A percentile compares a stretch with the other conserved stretches of the same genome.
Conservation (phyloP, 768 basidiomycete genomes). For the Candolleomyces aberdarensis region DNA sequence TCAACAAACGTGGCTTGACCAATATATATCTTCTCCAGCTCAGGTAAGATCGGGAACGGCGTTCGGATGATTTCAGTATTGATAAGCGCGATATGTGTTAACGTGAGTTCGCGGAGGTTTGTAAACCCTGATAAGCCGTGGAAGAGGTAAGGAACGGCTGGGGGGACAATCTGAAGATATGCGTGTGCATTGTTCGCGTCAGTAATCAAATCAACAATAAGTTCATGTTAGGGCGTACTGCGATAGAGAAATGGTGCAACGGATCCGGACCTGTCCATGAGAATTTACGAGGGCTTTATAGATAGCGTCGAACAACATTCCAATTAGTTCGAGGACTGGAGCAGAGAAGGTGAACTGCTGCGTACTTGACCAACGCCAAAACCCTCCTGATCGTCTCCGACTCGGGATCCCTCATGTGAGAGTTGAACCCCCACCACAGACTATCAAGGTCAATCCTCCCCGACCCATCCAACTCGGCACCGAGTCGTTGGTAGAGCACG, state of each 20-base stretch:
- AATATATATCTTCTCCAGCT: constrained; percentile 41
- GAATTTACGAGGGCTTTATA: constrained; percentile 42
- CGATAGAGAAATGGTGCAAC: constrained; percentile 59
- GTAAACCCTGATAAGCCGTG: constrained; percentile 38
- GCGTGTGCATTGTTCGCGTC: not conserved
- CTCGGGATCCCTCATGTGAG: constrained; percentile 19
- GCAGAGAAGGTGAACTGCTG: not conserved
- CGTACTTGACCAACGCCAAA: constrained; percentile 26
- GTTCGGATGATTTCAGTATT: not conserved
- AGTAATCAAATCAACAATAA: not conserved
- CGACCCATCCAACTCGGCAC: constrained; percentile 16
- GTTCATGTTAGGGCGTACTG: constrained; percentile 33
- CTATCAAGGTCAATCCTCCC: constrained; percentile 22
- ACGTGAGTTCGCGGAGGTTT: constrained; percentile 41
- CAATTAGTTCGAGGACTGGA: not conserved
- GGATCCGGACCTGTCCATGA: constrained; percentile 62
- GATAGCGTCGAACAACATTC: too few relatives aligned
- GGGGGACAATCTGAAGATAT: constrained; percentile 39
- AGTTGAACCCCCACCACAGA: constrained; percentile 22
- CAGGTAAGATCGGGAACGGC: constrained; percentile 31
- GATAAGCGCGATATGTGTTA: constrained; percentile 38
- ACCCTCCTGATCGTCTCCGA: constrained; percentile 21
- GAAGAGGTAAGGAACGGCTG: constrained; percentile 36
- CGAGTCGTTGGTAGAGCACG: not conserved
- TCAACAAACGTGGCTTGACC: constrained; percentile 49